Evolutionary conservation across 805 yeast species (phyloP).

Genomic region (Sugiyamaella qingdaonensis): DNA sequence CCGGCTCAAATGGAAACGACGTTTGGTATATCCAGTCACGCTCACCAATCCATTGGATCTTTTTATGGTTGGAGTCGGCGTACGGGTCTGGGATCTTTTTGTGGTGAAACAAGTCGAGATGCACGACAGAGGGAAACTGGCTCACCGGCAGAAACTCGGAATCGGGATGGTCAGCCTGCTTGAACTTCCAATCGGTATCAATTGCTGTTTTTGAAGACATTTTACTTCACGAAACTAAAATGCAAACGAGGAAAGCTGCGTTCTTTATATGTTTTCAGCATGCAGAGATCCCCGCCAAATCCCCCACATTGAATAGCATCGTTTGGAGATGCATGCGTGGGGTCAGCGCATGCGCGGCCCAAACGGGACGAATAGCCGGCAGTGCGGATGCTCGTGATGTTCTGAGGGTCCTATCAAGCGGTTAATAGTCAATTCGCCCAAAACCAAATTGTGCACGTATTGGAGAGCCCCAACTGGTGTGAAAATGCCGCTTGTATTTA

Average conservation of each 20-base stretch:
- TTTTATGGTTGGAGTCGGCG: slow-evolving; percentile 39
- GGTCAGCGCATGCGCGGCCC: neutral
- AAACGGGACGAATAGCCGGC: neutral
- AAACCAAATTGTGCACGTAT: too few relatives aligned
- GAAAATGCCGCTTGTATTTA: too few relatives aligned
- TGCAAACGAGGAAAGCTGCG: neutral
- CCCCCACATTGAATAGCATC: neutral
- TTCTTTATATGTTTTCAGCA: neutral
- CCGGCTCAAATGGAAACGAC: slow-evolving; percentile 11
- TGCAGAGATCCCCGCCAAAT: neutral
- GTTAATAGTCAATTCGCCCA: too few relatives aligned
- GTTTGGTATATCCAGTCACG: slow-evolving; percentile 43
- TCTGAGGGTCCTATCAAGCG: too few relatives aligned
- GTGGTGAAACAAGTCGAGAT: slow-evolving; percentile 37
- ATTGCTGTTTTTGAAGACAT: slow-evolving; percentile 1
- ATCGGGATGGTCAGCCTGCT: slow-evolving; percentile 9
- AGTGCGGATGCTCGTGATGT: neutral
- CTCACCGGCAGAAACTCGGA: slow-evolving; percentile 8
- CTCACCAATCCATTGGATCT: slow-evolving; percentile 48
- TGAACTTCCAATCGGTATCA: slow-evolving; percentile 11
- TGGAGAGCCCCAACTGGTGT: too few relatives aligned
- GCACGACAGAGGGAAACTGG: slow-evolving; percentile 18
- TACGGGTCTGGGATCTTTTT: slow-evolving; percentile 44
- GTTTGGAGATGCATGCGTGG: neutral
- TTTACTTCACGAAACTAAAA: neutral